These are phyloP conservation scores for Macroventuria anomochaeta DNA, from an alignment of 2,329 filamentous ascomycete species.

Conservation along the genomic window DNA sequence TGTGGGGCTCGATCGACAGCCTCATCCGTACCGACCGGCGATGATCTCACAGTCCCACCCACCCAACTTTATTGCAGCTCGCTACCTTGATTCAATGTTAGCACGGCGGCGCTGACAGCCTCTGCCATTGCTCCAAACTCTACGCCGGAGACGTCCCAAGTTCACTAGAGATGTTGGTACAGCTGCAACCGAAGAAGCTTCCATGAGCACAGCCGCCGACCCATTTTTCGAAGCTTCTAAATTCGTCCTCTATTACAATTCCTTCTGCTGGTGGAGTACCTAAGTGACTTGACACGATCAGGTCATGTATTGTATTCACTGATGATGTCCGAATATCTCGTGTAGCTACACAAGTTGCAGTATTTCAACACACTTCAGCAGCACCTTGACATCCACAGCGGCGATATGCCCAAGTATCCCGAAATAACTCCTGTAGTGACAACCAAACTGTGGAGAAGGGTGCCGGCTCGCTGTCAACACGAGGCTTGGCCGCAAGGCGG, in stretches of 20 bases:
- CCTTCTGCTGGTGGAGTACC: too few relatives aligned
- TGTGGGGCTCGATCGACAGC: constrained; percentile 4
- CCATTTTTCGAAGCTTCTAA: not conserved
- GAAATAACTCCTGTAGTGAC: not conserved
- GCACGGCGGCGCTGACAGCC: not conserved
- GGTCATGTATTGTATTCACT: not conserved
- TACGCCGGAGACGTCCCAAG: not conserved
- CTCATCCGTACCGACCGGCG: constrained; percentile 3
- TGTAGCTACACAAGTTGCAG: not conserved
- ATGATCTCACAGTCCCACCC: constrained; percentile 1
- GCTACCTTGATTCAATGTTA: not conserved
- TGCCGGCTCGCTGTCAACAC: constrained; percentile 5
- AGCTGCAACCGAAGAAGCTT: not conserved
- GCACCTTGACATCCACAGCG: not conserved
- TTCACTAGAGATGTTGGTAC: not conserved
- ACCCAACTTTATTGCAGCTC: not conserved
- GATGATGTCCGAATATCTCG: not conserved
- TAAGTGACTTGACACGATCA: not conserved
- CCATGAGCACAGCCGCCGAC: not conserved
- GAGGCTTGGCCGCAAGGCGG: constrained; percentile 6
- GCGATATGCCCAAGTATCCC: not conserved
- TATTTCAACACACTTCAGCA: not conserved
- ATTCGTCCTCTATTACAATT: too few relatives aligned
- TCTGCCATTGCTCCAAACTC: not conserved
- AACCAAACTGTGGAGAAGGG: not conserved